These are phyloP conservation scores for Metschnikowia cubensis DNA, from an alignment of 805 yeast species.

Conservation along the genomic window DNA sequence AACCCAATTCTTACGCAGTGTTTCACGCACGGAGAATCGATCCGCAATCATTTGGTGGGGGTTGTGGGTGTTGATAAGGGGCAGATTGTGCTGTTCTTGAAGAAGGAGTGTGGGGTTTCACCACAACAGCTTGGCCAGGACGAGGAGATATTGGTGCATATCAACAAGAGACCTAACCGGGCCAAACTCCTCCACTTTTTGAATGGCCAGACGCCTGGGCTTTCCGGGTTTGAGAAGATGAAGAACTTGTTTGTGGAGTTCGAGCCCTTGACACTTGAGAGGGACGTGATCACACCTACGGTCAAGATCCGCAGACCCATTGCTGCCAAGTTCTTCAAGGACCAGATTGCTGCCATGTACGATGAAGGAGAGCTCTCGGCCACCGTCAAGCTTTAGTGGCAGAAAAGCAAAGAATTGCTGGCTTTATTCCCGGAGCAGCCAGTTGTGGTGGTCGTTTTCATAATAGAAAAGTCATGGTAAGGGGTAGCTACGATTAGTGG, in stretches of 20 bases:
- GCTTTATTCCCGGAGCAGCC: no score
- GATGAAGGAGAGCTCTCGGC: slow-evolving; percentile 39
- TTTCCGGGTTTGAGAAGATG: slow-evolving; percentile 23
- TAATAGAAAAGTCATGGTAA: no score
- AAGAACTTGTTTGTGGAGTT: slow-evolving; percentile 25
- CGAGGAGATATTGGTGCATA: slow-evolving; percentile 13
- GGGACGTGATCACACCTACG: slow-evolving; percentile 27
- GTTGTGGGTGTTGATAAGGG: slow-evolving; percentile 22
- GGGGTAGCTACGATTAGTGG: no score
- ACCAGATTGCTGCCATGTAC: slow-evolving; percentile 42
- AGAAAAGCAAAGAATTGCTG: no score
- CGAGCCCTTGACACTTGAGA: slow-evolving; percentile 25
- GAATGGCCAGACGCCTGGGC: slow-evolving; percentile 11
- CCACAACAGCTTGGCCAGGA: slow-evolving; percentile 13
- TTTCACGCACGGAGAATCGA: slow-evolving; percentile 18
- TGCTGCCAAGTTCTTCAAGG: slow-evolving; percentile 42
- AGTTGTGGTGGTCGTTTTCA: no score
- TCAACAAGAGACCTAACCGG: slow-evolving; percentile 18
- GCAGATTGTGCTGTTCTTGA: slow-evolving; percentile 16
- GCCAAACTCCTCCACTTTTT: slow-evolving; percentile 10
- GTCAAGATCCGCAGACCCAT: slow-evolving; percentile 43
- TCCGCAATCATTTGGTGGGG: slow-evolving; percentile 15
- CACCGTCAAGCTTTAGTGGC: slow-evolving; percentile 10
- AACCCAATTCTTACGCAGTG: slow-evolving; percentile 16
- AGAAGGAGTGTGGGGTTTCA: slow-evolving; percentile 11